Base-by-base conservation (phyloP, 2,329 filamentous ascomycete genomes). In the Penicillium sp. region DNA sequence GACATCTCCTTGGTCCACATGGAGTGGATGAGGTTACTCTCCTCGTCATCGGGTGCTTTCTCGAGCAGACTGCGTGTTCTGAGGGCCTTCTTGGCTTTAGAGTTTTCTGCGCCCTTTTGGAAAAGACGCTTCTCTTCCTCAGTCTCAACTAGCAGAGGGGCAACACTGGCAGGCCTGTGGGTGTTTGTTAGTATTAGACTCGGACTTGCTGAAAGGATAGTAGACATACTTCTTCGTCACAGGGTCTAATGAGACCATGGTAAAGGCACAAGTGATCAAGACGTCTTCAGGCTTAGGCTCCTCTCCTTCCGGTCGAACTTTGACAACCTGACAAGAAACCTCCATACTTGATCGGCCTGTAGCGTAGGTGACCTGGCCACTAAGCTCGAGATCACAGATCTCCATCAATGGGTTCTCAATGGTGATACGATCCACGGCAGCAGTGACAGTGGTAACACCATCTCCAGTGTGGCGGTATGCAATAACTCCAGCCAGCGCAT, bases 361-460 rank as follows among this genome's bases (percentile, higher is more conserved):
- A 0, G 89, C 88, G 69, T 90, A 91, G 0, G 89, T 86, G 21
- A 87, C 85, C 60, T 84, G 80, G 4, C 85, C 85, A 56, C 87
- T 90, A 39, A 91, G 82, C 67, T 92, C 87, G 10, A 93, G 82
- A 71, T 93, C 89, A 63, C 89, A 91, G 53, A 93, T 90, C 66
- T 91, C 88, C 37, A 85, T 88, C 24, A 92, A 77, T 0, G 89
- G 88, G 57, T 90, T 84, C 48, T 89, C 84, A 63, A 92, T 86
- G 3, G 81, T 83, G 63, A 88, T 88, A 49, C 85, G 76, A 66
- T 88, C 85, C 55, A 84, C 85, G 21, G 84, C 84, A 16, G 85
- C 85, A 3, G 85, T 88, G 33, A 88, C 85, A 1, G 84, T 87
- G 1, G 82, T 84, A 1, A 87, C 84, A 44, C 77, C 76, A 52